Conservation (phyloP, 495 filamentous ascomycete genomes). For the Oleoguttula mirabilis region DNA sequence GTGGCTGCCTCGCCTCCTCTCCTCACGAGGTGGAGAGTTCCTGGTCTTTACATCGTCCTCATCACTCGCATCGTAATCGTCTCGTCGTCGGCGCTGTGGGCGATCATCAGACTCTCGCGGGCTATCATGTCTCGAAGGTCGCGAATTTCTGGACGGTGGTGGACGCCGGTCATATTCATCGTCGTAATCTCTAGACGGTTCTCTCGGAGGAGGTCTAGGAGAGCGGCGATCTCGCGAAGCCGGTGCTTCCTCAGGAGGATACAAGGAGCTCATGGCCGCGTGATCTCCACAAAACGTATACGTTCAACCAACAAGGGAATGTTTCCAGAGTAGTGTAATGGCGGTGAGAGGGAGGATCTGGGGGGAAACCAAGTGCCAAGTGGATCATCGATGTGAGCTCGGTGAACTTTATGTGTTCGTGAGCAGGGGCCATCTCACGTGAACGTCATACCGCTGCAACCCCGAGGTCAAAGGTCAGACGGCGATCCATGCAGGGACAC, state of each 20-base stretch:
- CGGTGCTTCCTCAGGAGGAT: neutral
- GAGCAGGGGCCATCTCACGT: too few relatives aligned
- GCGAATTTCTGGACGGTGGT: neutral
- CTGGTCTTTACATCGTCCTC: conserved; percentile 6
- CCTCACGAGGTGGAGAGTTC: neutral
- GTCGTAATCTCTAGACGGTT: neutral
- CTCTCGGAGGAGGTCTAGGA: neutral
- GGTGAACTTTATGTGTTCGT: too few relatives aligned
- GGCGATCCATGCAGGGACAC: too few relatives aligned
- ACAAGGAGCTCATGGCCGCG: too few relatives aligned
- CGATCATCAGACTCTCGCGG: neutral
- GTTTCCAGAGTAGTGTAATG: too few relatives aligned
- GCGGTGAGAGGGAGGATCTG: too few relatives aligned
- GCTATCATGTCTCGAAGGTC: conserved; percentile 1
- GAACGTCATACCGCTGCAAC: too few relatives aligned
- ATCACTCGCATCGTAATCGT: conserved; percentile 15
- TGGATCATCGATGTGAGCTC: too few relatives aligned
- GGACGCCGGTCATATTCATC: conserved; percentile 4
- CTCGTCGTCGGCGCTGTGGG: neutral
- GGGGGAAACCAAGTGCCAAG: too few relatives aligned
- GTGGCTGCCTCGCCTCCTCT: neutral
- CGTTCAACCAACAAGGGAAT: too few relatives aligned
- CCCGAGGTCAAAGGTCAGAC: too few relatives aligned
- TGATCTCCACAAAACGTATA: too few relatives aligned
- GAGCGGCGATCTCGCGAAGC: neutral